A percentile compares a stretch with the other conserved stretches of the same genome.
Evolutionary conservation across 225 moss, liverwort and hornwort genomes (phyloP).

Genomic region (Thuidium tamariscinum): DNA sequence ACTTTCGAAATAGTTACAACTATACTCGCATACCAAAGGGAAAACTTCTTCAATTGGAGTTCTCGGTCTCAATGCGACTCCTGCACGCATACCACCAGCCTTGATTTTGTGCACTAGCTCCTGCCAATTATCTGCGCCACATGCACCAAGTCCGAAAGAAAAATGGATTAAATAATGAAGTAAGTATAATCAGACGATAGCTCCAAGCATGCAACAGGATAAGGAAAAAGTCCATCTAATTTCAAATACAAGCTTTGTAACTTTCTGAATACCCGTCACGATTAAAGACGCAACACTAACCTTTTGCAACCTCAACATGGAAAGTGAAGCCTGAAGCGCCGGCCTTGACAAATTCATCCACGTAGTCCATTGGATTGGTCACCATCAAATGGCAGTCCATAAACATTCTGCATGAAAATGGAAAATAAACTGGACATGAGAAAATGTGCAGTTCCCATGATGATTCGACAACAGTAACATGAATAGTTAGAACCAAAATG

Average conservation of each 20-base stretch:
- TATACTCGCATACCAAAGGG: conserved; percentile 41
- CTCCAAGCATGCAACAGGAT: not conserved
- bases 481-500: not conserved
- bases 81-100: conserved; percentile 77
- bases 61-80: conserved; percentile 75
- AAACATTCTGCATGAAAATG: conserved; percentile 52
- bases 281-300: conserved; percentile 11
- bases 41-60: conserved; percentile 82
- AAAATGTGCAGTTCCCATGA: not conserved
- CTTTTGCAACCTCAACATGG: conserved; percentile 80
- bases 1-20: not conserved
- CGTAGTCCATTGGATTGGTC: conserved; percentile 89
- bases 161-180: not conserved
- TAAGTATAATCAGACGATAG: not conserved
- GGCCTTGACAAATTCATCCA: conserved; percentile 69
- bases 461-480: not conserved
- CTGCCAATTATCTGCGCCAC: conserved; percentile 62
- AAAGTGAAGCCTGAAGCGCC: conserved; percentile 95
- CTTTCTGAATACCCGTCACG: not conserved
- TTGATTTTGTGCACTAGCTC: conserved; percentile 77
- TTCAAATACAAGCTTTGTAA: not conserved
- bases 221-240: not conserved
- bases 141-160: not conserved
- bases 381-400: conserved; percentile 99
- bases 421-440: not conserved